A percentile compares a stretch with the other conserved stretches of the same genome.
Evolutionary conservation across 108 stramenopile genomes (phyloP).

Genomic region (Cyclotella baltica): DNA sequence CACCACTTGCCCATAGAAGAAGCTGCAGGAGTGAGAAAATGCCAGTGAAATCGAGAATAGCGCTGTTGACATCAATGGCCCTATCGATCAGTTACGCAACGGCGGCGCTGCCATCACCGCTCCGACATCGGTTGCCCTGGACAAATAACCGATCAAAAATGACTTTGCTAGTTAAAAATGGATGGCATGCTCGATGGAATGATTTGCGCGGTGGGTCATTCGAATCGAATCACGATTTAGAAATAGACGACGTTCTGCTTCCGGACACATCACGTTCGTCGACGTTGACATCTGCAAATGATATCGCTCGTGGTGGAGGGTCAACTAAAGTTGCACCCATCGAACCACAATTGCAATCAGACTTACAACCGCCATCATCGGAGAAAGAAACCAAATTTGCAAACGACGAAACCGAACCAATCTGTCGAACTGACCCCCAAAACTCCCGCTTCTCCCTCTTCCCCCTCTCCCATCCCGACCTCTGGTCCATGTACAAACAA

Average conservation of each 20-base stretch:
- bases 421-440: conserved; percentile 78
- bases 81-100: conserved; percentile 27
- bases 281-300: neutral
- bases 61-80: conserved; percentile 36
- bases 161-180: neutral
- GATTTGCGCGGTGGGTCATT: conserved; percentile 34
- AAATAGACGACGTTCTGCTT: conserved; percentile 8
- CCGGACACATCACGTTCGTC: neutral
- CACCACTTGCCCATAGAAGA: neutral
- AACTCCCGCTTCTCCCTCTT: conserved; percentile 91
- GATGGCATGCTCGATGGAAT: conserved; percentile 16
- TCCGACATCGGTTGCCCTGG: conserved; percentile 20
- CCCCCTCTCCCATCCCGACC: conserved; percentile 88
- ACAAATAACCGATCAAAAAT: conserved; percentile 1
- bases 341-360: neutral
- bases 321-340: neutral
- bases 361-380: neutral
- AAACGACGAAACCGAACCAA: conserved; percentile 40
- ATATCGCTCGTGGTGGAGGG: conserved; percentile 20
- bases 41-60: conserved; percentile 23
- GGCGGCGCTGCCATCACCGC: conserved; percentile 36
- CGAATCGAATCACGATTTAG: neutral
- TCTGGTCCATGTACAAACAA: conserved; percentile 99
- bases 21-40: conserved; percentile 9
- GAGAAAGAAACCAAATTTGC: neutral